Conservation (phyloP, 2,329 filamentous ascomycete species). For the Fusarium sp. region DNA sequence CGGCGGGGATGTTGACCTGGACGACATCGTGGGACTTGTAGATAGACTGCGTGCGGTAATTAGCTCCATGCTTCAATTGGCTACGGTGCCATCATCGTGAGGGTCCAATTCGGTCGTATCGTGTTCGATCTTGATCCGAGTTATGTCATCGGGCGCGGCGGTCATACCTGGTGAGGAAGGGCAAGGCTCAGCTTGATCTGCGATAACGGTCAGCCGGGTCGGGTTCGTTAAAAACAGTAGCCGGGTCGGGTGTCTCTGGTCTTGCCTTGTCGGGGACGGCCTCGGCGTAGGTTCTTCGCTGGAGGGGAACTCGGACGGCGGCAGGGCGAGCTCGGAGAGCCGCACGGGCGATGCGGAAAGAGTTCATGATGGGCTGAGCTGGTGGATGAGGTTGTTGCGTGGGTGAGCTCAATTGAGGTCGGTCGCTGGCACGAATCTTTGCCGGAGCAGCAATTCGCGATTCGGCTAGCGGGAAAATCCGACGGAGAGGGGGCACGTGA, state of each 20-base stretch:
- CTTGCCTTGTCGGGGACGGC: conserved; percentile 84
- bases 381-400: conserved; percentile 64
- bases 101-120: conserved; percentile 48
- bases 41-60: conserved; percentile 73
- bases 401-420: conserved; percentile 57
- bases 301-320: conserved; percentile 78
- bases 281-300: conserved; percentile 92
- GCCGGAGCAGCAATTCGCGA: conserved; percentile 55
- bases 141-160: conserved; percentile 17
- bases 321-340: conserved; percentile 86
- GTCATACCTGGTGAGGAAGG: conserved; percentile 96
- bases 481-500: conserved; percentile 50
- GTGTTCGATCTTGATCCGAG: conserved; percentile 37
- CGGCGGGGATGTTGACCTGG: conserved; percentile 98
- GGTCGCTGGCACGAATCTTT: conserved; percentile 63
- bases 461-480: conserved; percentile 58
- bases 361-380: conserved; percentile 81
- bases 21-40: conserved; percentile 78
- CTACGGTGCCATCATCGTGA: conserved; percentile 33
- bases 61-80: conserved; percentile 55
- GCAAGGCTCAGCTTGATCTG: conserved; percentile 97
- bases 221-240: conserved; percentile 40
- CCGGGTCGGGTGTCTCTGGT: conserved; percentile 24
- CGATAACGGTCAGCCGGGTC: conserved; percentile 45
- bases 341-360: conserved; percentile 89